Percentiles rank a stretch among this genome's conserved stretches.
These are phyloP conservation scores for Termitomyces sp. DNA, from an alignment of 768 basidiomycete genomes.

Conservation along the genomic window DNA sequence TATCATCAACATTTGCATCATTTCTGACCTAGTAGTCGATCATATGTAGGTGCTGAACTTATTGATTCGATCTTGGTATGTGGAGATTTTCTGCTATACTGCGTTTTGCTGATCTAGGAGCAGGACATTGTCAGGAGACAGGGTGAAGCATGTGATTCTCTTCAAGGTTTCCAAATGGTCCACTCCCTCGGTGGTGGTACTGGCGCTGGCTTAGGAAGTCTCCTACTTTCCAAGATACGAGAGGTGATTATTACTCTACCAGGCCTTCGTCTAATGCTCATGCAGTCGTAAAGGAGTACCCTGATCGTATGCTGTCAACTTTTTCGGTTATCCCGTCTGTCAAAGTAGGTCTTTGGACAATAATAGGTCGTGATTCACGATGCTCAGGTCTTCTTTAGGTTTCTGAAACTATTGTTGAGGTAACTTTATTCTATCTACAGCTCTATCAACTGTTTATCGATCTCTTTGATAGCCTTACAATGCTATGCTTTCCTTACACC, in stretches of 20 bases:
- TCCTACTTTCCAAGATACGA: conserved; percentile 75
- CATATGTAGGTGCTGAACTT: conserved; percentile 84
- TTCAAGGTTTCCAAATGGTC: conserved; percentile 88
- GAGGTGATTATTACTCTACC: conserved; percentile 40
- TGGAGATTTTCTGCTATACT: not conserved
- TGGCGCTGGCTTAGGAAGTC: conserved; percentile 78
- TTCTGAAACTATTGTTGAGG: conserved; percentile 57
- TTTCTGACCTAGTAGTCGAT: not conserved
- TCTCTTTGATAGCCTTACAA: conserved; percentile 73
- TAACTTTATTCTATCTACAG: conserved; percentile 33
- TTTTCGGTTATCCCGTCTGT: conserved; percentile 52
- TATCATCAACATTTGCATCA: not conserved
- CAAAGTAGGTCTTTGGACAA: conserved; percentile 24
- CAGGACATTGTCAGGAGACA: conserved; percentile 77
- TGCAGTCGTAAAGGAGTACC: conserved; percentile 35
- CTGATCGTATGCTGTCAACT: conserved; percentile 51
- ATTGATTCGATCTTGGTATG: conserved; percentile 73
- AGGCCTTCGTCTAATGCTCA: not conserved
- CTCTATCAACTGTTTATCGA: conserved; percentile 31
- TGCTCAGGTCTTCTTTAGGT: conserved; percentile 24
- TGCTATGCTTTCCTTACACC: conserved; percentile 76
- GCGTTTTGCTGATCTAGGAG: not conserved
- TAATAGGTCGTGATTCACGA: not conserved
- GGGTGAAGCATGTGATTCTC: conserved; percentile 73
- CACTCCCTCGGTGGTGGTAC: conserved; percentile 93